Conservation (phyloP, 257 asterid species). For the Solanum bulbocastanum region DNA sequence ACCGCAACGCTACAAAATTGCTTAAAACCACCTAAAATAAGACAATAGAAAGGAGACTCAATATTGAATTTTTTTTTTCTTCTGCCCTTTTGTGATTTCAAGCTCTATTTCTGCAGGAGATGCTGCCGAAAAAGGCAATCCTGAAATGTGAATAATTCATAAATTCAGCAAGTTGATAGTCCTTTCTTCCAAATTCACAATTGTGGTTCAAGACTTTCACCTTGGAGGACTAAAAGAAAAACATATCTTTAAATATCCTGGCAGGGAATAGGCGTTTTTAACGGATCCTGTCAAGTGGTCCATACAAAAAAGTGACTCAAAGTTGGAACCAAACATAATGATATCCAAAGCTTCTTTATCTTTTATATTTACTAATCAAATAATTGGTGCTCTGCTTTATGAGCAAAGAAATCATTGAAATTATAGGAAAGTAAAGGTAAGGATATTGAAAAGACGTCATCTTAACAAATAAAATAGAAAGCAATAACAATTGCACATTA, state of each 20-base stretch:
- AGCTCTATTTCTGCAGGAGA: background rate
- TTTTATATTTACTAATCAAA: background rate
- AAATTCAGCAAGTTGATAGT: background rate
- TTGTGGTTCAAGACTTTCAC: background rate
- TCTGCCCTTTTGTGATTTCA: background rate
- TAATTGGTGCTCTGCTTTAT: background rate
- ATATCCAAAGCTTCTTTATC: constrained; percentile 19
- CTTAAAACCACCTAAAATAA: no score
- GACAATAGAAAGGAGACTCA: background rate
- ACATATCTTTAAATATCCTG: background rate
- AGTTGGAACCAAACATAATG: constrained; percentile 12
- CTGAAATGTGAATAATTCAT: background rate
- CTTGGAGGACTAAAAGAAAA: background rate
- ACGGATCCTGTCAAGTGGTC: constrained; percentile 43
- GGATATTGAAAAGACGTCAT: background rate
- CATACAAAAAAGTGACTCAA: constrained; percentile 3
- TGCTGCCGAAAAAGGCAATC: background rate
- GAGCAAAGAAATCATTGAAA: background rate
- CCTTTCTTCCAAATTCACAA: background rate
- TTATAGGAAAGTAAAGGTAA: background rate
- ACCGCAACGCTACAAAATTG: no score
- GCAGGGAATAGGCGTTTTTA: constrained; percentile 21
- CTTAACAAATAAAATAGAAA: background rate
- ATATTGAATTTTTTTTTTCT: background rate
- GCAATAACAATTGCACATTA: background rate